A percentile compares a stretch with the other conserved stretches of the same genome.
Evolutionary conservation across 768 basidiomycete genomes (phyloP).

Genomic region (Russula olivacea): DNA sequence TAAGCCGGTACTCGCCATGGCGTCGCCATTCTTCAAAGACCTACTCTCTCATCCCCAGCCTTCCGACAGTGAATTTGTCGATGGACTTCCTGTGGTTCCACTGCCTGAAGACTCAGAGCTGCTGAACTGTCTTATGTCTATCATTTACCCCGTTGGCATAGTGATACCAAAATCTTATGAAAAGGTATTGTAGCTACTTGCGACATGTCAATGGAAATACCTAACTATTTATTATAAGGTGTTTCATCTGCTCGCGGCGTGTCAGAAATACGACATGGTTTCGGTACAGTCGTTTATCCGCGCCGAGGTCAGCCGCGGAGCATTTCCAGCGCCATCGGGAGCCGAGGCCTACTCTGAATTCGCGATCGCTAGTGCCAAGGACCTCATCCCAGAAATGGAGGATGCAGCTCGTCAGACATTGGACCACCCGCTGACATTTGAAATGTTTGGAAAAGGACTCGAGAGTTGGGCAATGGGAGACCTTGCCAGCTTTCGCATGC

Average conservation of each 20-base stretch:
- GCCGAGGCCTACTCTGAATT: not conserved
- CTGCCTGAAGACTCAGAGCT: slow-evolving; percentile 8
- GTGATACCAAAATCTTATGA: slow-evolving; percentile 3
- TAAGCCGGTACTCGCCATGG: slow-evolving; percentile 5
- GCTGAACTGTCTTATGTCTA: slow-evolving; percentile 7
- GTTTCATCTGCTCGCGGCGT: slow-evolving; percentile 20
- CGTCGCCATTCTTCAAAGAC: slow-evolving; percentile 16
- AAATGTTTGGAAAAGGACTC: not conserved
- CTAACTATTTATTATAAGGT: not conserved
- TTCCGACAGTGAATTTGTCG: not conserved
- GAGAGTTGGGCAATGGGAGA: not conserved
- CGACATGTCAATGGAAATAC: not conserved
- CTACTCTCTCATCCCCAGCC: slow-evolving; percentile 20
- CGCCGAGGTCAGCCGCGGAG: not conserved
- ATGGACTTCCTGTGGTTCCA: slow-evolving; percentile 1
- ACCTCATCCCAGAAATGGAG: not conserved
- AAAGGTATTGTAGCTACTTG: slow-evolving; percentile 9
- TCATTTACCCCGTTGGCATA: slow-evolving; percentile 11
- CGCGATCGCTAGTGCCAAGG: not conserved
- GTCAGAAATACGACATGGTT: slow-evolving; percentile 28
- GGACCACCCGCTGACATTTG: not conserved
- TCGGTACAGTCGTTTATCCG: slow-evolving; percentile 1
- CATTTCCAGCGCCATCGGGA: not conserved
- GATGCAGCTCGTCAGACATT: not conserved
- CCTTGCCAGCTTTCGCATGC: not conserved